phyloP scores from a whole-genome alignment of 2,329 filamentous ascomycete species.

The Epichloe sp. region DNA sequence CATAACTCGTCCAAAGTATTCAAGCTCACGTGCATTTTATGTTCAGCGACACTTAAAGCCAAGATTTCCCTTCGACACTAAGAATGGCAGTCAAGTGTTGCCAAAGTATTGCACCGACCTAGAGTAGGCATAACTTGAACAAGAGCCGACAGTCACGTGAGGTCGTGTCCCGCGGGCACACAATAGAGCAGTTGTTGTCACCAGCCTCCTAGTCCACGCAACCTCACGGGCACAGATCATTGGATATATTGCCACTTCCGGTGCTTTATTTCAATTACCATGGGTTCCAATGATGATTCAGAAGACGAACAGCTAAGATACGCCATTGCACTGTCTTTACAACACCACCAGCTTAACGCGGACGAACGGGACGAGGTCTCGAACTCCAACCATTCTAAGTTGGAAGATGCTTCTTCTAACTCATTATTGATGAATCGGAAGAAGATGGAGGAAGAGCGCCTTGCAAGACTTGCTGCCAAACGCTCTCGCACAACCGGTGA shows the following conservation, averaged over 20 bases:
- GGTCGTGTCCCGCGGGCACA: background rate
- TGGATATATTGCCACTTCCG: background rate
- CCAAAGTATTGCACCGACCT: no score
- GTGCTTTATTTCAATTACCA: background rate
- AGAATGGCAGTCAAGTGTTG: no score
- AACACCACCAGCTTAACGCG: conserved; percentile 14
- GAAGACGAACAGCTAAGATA: conserved; percentile 47
- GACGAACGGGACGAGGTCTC: background rate
- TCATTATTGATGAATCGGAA: conserved; percentile 55
- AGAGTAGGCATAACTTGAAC: no score
- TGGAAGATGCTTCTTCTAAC: conserved; percentile 14
- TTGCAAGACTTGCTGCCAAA: conserved; percentile 53
- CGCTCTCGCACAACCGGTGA: conserved; percentile 18
- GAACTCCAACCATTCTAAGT: background rate
- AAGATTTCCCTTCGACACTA: no score
- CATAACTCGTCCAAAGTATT: no score
- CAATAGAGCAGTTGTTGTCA: no score
- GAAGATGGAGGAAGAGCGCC: conserved; percentile 73
- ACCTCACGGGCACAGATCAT: no score
- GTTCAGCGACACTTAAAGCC: no score
- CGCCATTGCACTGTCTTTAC: conserved; percentile 47
- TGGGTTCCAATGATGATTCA: conserved; percentile 22
- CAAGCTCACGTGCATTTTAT: no score
- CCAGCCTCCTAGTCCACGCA: no score
- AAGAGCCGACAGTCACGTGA: background rate